Percentiles rank a stretch among this genome's conserved stretches.
phyloP scores from a whole-genome alignment of 139 green algal genomes.

The Astrephomene gubernaculifera region DNA sequence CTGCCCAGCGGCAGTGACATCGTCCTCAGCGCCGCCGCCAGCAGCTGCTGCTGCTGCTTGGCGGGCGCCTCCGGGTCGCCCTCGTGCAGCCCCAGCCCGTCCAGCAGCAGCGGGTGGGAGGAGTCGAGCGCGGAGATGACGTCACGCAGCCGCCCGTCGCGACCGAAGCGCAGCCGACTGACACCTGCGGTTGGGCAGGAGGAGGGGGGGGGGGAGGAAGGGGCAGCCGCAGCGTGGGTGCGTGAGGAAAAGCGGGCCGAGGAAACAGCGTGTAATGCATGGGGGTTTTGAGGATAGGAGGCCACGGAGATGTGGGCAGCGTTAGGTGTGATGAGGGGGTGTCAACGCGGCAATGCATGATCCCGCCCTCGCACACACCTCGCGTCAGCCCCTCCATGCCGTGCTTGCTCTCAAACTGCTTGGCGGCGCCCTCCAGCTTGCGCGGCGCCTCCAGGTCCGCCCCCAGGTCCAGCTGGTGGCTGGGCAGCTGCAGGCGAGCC shows the following conservation, averaged over 20 bases:
- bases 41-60: slow-evolving; percentile 72
- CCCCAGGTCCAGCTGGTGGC: slow-evolving; percentile 39
- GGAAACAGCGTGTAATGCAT: too few relatives aligned
- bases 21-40: slow-evolving; percentile 79
- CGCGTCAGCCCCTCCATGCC: slow-evolving; percentile 61
- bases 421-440: slow-evolving; percentile 16
- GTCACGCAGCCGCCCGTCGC: slow-evolving; percentile 82
- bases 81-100: slow-evolving; percentile 24
- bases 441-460: slow-evolving; percentile 29
- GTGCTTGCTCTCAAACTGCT: slow-evolving; percentile 47
- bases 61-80: slow-evolving; percentile 38
- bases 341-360: too few relatives aligned
- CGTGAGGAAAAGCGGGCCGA: too few relatives aligned
- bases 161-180: slow-evolving; percentile 74
- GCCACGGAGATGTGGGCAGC: too few relatives aligned
- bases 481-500: slow-evolving; percentile 60
- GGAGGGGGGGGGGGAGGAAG: neutral
- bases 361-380: too few relatives aligned
- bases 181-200: slow-evolving; percentile 12
- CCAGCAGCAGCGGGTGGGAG: slow-evolving; percentile 19
- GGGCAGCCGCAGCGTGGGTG: too few relatives aligned
- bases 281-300: too few relatives aligned
- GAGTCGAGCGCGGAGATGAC: slow-evolving; percentile 56
- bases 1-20: slow-evolving; percentile 84
- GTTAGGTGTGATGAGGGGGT: too few relatives aligned